These are phyloP conservation scores for Gonapodya sp. DNA, from an alignment of 192 early-diverging fungal genomes.

Conservation along the genomic window DNA sequence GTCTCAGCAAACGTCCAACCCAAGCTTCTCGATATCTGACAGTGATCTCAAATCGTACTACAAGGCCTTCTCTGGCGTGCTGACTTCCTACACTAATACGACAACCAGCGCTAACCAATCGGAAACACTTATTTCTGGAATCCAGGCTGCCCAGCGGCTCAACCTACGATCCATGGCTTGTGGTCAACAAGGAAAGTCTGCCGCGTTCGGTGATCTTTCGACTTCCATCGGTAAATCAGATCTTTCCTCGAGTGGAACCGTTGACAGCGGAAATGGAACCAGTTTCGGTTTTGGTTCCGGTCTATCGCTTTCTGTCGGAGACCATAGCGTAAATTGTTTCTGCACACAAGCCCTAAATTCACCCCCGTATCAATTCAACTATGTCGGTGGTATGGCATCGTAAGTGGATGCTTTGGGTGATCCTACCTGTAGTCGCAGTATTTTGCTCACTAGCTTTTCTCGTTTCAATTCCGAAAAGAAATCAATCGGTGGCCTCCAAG, in stretches of 20 bases:
- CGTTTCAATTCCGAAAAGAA: no score
- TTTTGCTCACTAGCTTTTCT: background rate
- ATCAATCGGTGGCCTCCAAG: background rate
- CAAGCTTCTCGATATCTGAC: background rate
- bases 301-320: background rate
- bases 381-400: background rate
- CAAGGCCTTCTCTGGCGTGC: background rate
- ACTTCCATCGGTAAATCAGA: background rate
- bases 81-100: background rate
- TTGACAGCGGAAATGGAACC: background rate
- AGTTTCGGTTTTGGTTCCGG: background rate
- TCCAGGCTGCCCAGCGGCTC: background rate
- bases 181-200: background rate
- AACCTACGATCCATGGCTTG: background rate
- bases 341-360: background rate
- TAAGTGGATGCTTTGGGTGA: background rate
- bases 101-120: background rate
- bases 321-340: background rate
- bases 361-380: background rate
- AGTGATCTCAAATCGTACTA: background rate
- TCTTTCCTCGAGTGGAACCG: background rate
- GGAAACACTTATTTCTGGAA: background rate
- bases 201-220: background rate
- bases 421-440: background rate
- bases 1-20: background rate